These are phyloP conservation scores for Clathrospora elynae DNA, from an alignment of 2,329 filamentous ascomycete genomes.

Conservation along the genomic window DNA sequence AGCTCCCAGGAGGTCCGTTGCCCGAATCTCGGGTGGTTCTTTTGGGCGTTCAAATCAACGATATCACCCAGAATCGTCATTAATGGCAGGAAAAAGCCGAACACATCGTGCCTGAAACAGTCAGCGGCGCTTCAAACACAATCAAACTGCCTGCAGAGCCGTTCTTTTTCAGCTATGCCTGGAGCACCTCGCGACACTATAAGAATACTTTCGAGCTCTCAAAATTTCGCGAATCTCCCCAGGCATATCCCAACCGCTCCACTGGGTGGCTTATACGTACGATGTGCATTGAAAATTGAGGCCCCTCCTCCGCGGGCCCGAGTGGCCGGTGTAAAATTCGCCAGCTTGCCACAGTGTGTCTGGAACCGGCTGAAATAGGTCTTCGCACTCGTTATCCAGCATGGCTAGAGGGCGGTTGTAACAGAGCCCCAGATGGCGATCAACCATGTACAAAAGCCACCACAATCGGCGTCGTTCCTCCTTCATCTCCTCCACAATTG, in stretches of 20 bases:
- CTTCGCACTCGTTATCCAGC: conserved; percentile 80
- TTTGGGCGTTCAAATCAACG: conserved; percentile 85
- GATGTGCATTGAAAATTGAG: conserved; percentile 82
- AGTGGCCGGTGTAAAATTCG: conserved; percentile 65
- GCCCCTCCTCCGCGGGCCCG: conserved; percentile 58
- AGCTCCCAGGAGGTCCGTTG: conserved; percentile 75
- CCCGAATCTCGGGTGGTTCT: conserved; percentile 86
- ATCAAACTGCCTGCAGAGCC: too few relatives aligned
- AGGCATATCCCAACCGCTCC: neutral
- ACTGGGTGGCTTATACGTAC: conserved; percentile 10
- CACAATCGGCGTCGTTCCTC: conserved; percentile 88
- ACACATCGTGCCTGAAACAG: conserved; percentile 69
- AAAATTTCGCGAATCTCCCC: neutral
- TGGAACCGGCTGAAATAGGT: conserved; percentile 80
- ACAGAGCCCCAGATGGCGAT: conserved; percentile 81
- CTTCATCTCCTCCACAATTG: conserved; percentile 57
- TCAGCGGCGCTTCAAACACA: conserved; percentile 7
- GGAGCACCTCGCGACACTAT: too few relatives aligned
- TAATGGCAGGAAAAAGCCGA: conserved; percentile 86
- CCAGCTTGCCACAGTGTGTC: conserved; percentile 85
- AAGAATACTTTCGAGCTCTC: too few relatives aligned
- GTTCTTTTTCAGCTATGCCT: too few relatives aligned
- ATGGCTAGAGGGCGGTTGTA: conserved; percentile 88
- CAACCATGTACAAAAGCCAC: conserved; percentile 92
- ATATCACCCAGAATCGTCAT: conserved; percentile 95